Conservation (phyloP, 139 green algal genomes). For the Coelastrella sp. region DNA sequence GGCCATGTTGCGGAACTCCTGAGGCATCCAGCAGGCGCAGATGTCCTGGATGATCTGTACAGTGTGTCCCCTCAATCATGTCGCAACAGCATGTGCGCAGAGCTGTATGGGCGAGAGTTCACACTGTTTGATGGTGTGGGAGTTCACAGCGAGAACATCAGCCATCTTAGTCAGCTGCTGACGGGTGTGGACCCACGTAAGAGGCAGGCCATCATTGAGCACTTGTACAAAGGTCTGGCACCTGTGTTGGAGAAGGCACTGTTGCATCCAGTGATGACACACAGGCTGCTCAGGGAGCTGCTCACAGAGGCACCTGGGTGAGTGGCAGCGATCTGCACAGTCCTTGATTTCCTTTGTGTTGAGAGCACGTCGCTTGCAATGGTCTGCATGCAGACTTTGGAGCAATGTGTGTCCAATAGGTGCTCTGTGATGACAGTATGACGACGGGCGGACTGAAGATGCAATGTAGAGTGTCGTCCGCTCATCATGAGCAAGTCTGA, state of each 20-base stretch:
- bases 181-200: conserved; percentile 56
- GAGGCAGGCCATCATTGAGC: conserved; percentile 69
- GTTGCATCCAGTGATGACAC: conserved; percentile 81
- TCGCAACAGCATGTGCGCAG: conserved; percentile 79
- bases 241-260: conserved; percentile 89
- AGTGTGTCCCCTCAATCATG: conserved; percentile 56
- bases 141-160: conserved; percentile 49
- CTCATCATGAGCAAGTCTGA: conserved; percentile 41
- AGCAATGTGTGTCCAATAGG: too few species aligned
- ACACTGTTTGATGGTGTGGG: conserved; percentile 73
- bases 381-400: too few species aligned
- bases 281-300: conserved; percentile 89
- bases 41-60: conserved; percentile 89
- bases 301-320: conserved; percentile 70
- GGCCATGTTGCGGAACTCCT: conserved; percentile 82
- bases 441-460: conserved; percentile 85
- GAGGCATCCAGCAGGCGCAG: conserved; percentile 82
- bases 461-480: conserved; percentile 80
- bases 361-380: too few species aligned
- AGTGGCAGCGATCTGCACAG: background rate
- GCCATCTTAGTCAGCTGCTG: conserved; percentile 71
- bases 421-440: conserved; percentile 74
- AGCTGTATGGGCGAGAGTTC: conserved; percentile 87
- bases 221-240: conserved; percentile 68
- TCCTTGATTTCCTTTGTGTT: too few species aligned